A percentile compares a stretch with the other conserved stretches of the same genome.
Evolutionary conservation across 176 grass and related monocot species (phyloP).

Genomic region (Otatea glauca): DNA sequence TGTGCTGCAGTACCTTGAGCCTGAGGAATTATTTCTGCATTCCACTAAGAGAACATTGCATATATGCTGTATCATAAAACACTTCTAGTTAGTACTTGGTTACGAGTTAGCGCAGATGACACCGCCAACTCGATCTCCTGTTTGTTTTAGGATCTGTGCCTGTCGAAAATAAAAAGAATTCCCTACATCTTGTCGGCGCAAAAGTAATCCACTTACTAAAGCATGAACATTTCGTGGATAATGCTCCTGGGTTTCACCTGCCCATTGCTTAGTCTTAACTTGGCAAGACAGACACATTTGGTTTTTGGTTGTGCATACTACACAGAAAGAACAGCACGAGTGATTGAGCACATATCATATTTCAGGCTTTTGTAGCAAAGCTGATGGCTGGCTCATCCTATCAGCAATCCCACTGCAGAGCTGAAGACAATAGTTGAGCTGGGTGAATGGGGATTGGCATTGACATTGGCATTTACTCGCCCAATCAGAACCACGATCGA

Average conservation of each 20-base stretch:
- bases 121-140: background rate
- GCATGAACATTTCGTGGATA: background rate
- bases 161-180: background rate
- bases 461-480: background rate
- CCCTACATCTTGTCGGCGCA: background rate
- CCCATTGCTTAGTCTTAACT: background rate
- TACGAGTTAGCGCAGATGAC: background rate
- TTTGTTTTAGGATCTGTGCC: background rate
- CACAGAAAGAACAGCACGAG: background rate
- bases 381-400: background rate
- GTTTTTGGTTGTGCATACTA: background rate
- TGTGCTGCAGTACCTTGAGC: background rate
- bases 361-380: background rate
- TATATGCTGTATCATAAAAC: background rate
- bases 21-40: background rate
- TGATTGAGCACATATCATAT: background rate
- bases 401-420: slow-evolving; percentile 7
- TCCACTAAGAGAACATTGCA: background rate
- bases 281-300: background rate
- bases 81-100: background rate
- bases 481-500: background rate
- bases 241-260: background rate
- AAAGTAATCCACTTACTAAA: background rate
- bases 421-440: slow-evolving; percentile 17
- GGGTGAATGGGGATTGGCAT: background rate